phyloP scores from a whole-genome alignment of 2,329 filamentous ascomycete genomes.

The Claviceps maximensis region DNA sequence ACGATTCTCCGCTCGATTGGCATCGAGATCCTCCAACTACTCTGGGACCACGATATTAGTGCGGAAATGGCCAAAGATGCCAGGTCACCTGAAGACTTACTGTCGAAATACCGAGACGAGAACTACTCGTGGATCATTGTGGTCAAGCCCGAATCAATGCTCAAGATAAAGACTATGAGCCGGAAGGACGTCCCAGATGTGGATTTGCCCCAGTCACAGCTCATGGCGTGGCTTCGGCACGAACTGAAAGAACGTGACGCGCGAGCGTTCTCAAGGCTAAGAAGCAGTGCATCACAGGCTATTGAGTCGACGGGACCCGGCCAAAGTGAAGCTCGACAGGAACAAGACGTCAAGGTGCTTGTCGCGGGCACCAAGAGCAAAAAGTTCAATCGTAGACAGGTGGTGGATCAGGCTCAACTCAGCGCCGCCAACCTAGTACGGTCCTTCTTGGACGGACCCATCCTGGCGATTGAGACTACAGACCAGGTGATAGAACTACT shows the following conservation, averaged over 20 bases:
- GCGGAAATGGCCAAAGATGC: constrained; percentile 78
- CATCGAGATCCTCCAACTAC: constrained; percentile 59
- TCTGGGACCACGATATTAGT: constrained; percentile 76
- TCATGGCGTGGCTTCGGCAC: constrained; percentile 66
- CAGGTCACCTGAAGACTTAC: constrained; percentile 64
- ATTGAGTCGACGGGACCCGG: constrained; percentile 13
- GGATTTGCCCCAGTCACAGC: constrained; percentile 59
- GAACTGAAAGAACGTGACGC: constrained; percentile 72
- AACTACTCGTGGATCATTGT: constrained; percentile 78
- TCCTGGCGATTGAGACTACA: constrained; percentile 77
- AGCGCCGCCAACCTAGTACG: constrained; percentile 50
- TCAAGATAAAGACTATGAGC: constrained; percentile 69
- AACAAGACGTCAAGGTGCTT: constrained; percentile 73
- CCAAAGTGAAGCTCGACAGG: constrained; percentile 24
- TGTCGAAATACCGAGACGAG: constrained; percentile 63
- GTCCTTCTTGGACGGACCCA: constrained; percentile 61
- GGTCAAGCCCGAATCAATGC: constrained; percentile 61
- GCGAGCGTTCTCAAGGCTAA: constrained; percentile 36
- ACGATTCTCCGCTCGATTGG: constrained; percentile 62
- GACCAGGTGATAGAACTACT: constrained; percentile 72
- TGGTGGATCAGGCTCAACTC: constrained; percentile 65
- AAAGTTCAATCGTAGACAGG: constrained; percentile 77
- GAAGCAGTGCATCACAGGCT: constrained; percentile 16
- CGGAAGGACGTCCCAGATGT: constrained; percentile 62
- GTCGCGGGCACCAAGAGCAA: constrained; percentile 73